phyloP scores from a whole-genome alignment of 2,329 filamentous ascomycete genomes.

The Xylaria multiplex region DNA sequence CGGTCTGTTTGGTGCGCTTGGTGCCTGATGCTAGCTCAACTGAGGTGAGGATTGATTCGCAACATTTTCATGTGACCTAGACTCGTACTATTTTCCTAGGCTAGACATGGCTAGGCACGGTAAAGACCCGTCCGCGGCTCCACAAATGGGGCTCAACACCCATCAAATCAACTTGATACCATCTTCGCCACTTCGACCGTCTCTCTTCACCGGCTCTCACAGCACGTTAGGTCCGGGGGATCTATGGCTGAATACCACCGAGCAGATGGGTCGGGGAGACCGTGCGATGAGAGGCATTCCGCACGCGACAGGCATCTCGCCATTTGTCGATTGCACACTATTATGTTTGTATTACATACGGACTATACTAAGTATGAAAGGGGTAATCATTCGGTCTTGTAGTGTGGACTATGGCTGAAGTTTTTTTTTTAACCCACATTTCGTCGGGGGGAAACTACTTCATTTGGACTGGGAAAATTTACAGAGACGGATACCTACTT shows the following conservation, averaged over 20 bases:
- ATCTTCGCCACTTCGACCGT: constrained; percentile 13
- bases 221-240: constrained; percentile 21
- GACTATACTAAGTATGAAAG: constrained; percentile 4
- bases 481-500: constrained; percentile 15
- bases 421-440: constrained; percentile 15
- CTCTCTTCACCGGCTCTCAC: constrained; percentile 22
- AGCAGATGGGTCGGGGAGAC: constrained; percentile 25
- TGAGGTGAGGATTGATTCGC: constrained; percentile 20
- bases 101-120: constrained; percentile 14
- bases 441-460: constrained; percentile 9
- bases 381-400: constrained; percentile 3
- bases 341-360: not conserved
- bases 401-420: constrained; percentile 6
- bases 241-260: constrained; percentile 31
- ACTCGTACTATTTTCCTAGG: constrained; percentile 13
- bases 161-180: constrained; percentile 11
- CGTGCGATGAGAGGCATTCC: constrained; percentile 16
- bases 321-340: constrained; percentile 5
- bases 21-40: constrained; percentile 23
- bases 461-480: constrained; percentile 9
- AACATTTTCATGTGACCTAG: constrained; percentile 18
- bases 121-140: constrained; percentile 21
- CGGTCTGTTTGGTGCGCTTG: constrained; percentile 21
- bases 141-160: constrained; percentile 19
- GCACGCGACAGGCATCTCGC: not conserved